Evolutionary conservation across 139 green algal genomes (phyloP).

Genomic region (Protoeuglena noctilucae): DNA sequence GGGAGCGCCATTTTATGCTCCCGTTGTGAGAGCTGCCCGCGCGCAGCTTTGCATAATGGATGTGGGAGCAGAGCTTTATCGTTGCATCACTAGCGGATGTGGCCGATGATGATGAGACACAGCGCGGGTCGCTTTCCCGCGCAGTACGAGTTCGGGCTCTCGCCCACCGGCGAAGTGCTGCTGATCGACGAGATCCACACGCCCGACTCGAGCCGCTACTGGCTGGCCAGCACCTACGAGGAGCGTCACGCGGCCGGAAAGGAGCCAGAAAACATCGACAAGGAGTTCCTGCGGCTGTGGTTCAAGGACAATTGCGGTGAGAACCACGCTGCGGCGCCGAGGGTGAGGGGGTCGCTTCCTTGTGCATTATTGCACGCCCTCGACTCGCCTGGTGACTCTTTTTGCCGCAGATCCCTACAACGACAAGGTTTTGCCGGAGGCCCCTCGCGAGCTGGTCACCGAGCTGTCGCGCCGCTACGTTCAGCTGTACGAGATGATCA

Average conservation of each 20-base stretch:
- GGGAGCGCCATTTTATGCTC: too few species aligned
- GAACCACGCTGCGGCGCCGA: too few species aligned
- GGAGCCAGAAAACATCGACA: conserved; percentile 94
- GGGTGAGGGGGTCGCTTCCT: too few species aligned
- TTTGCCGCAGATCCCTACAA: conserved; percentile 97
- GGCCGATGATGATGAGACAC: too few species aligned
- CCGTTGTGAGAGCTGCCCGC: too few species aligned
- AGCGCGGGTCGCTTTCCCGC: too few species aligned
- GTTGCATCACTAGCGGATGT: too few species aligned
- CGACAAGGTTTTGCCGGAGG: conserved; percentile 75
- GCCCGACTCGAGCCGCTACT: conserved; percentile 85
- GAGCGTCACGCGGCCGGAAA: conserved; percentile 41
- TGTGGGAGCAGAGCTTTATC: too few species aligned
- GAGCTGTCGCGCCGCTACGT: conserved; percentile 85
- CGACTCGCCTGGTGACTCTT: too few species aligned
- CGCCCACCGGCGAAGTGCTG: conserved; percentile 42
- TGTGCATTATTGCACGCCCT: too few species aligned
- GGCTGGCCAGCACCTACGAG: conserved; percentile 73
- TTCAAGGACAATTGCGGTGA: conserved; percentile 80
- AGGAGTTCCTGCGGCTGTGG: conserved; percentile 97
- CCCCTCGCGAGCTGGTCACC: conserved; percentile 63
- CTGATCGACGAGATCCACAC: conserved; percentile 89
- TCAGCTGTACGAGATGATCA: conserved; percentile 88
- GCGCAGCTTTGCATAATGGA: too few species aligned
- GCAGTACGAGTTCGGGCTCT: conserved; percentile 82